Evolutionary conservation across 163 green algal genomes (phyloP).

Genomic region (Scenedesmus sp.): DNA sequence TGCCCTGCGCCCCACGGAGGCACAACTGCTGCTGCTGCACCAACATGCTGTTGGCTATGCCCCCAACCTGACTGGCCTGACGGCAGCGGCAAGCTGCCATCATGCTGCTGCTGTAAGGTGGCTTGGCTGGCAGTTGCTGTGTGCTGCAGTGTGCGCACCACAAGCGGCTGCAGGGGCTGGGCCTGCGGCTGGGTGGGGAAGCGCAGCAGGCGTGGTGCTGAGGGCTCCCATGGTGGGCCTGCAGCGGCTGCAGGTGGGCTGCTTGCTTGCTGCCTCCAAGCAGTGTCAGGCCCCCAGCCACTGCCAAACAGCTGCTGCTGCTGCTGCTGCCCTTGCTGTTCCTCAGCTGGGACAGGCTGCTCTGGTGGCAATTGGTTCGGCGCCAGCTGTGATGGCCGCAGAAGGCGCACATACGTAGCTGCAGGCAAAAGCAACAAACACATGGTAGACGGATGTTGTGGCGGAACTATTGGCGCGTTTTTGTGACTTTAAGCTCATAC

Average conservation of each 20-base stretch:
- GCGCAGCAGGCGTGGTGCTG: constrained; percentile 4
- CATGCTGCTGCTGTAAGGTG: neutral
- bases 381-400: neutral
- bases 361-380: neutral
- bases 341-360: neutral
- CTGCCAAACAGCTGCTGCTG: neutral
- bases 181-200: neutral
- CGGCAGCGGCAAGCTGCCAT: neutral
- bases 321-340: neutral
- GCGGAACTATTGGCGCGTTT: too few species aligned
- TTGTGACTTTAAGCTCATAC: too few species aligned
- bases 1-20: neutral
- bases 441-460: neutral
- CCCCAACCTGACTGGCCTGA: neutral
- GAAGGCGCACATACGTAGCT: neutral
- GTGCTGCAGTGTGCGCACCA: constrained; percentile 11
- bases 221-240: neutral
- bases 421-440: neutral
- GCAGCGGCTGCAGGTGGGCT: neutral
- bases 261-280: neutral
- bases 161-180: neutral
- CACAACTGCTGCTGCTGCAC: neutral
- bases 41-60: neutral
- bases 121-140: neutral
- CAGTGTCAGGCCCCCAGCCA: neutral